Base-by-base conservation (phyloP, 2,329 filamentous ascomycete genomes). In the Aspergillus ochraceoroseus region DNA sequence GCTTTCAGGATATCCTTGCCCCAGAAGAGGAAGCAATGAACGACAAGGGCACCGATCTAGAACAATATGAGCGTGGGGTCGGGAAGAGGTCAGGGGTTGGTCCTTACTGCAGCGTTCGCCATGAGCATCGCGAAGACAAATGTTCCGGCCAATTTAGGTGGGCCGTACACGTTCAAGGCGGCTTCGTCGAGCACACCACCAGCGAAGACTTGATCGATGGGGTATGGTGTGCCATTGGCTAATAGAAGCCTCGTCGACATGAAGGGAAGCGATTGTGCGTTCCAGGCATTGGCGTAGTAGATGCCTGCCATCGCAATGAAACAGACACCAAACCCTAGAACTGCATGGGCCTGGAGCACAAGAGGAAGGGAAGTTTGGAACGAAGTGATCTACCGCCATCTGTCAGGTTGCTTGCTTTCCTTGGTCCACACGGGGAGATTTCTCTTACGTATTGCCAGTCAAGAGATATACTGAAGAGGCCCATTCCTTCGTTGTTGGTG, bases 291-390 rank as follows among this genome's bases (percentile, higher is more conserved):
- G 34, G 53, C 44, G 37, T 57, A 58, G 31, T 55, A 58, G 2
- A 57, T 32, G 0, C 44, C 52, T 3, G 52, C 23, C 47, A 57
- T 53, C 4, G 36, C 44, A 32, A 36, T 50, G 51, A 70, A 74
- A 52, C 75, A 78, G 13, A 70, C 54, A 1, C 71, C 22, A n/a
- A 67, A 68, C 0, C 76, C 76, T 0, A 65, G 39, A 0, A 67
- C 66, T 5, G 63, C 49, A 43, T 79, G 73, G 0, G 62, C 43
- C 52, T 78, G 75, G 0, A 75, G 59, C 4, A 64, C 67, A 0
- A 79, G 65, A 0, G 76, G 76, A 1, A 78, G 65, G 0, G 76
- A 70, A n/a, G n/a, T n/a, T n/a, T n/a, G n/a, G n/a, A n/a, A n/a
- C n/a, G n/a, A n/a, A n/a, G n/a, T n/a, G n/a, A n/a, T n/a, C n/a